Percentiles rank a stretch among this genome's conserved stretches.
Conservation (phyloP, 768 basidiomycete genomes). For the Panellus pusillus region DNA sequence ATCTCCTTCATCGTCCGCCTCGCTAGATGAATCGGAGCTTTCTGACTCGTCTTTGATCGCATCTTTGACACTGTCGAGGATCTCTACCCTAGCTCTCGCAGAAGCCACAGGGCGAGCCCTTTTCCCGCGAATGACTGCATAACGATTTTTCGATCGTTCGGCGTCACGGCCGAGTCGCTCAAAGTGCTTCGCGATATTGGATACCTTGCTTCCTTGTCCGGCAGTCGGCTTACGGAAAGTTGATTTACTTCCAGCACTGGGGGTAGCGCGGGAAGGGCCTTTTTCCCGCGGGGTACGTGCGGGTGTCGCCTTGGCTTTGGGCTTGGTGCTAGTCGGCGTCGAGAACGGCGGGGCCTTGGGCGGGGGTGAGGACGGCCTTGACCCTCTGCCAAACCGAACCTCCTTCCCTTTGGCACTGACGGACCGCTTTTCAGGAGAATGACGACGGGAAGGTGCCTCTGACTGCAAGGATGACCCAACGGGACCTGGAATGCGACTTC, state of each 20-base stretch:
- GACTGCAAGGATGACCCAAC: constrained; percentile 53
- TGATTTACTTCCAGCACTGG: constrained; percentile 45
- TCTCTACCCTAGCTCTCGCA: constrained; percentile 83
- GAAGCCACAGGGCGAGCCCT: constrained; percentile 89
- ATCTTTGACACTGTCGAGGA: constrained; percentile 87
- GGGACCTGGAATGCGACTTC: constrained; percentile 57
- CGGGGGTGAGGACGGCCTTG: constrained; percentile 33
- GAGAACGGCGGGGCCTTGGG: constrained; percentile 28
- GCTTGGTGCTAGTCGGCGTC: constrained; percentile 30
- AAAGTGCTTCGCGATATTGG: constrained; percentile 87
- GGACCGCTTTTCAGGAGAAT: constrained; percentile 73
- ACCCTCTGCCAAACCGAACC: constrained; percentile 42
- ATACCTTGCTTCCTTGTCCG: constrained; percentile 67
- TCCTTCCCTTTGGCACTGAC: constrained; percentile 38
- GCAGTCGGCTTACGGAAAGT: constrained; percentile 54
- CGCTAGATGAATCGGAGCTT: constrained; percentile 61
- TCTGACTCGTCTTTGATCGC: constrained; percentile 86
- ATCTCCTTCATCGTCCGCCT: constrained; percentile 58
- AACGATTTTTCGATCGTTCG: constrained; percentile 73
- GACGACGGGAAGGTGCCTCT: constrained; percentile 58
- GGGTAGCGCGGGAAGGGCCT: constrained; percentile 41
- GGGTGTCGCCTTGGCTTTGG: constrained; percentile 35
- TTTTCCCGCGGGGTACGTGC: constrained; percentile 41
- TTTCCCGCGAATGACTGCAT: constrained; percentile 83
- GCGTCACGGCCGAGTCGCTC: constrained; percentile 78